phyloP scores from a whole-genome alignment of 495 filamentous ascomycete species.

The Aspergillus campestris region DNA sequence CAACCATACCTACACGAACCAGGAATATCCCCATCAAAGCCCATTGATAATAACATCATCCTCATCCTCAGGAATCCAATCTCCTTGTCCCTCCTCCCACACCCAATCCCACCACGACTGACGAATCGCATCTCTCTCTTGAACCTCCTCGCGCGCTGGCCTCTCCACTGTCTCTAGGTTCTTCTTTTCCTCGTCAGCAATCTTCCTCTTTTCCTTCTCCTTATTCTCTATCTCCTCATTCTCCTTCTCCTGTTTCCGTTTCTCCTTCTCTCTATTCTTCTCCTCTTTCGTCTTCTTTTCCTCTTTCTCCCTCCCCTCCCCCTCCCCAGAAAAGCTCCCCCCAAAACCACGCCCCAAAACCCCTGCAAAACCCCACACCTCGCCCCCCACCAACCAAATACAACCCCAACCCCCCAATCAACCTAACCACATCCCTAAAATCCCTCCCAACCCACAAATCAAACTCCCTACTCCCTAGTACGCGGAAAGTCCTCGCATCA shows the following conservation, averaged over 20 bases:
- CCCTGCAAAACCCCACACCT: conserved; percentile 18
- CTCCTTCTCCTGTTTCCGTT: conserved; percentile 7
- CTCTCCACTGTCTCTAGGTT: conserved; percentile 8
- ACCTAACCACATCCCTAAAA: conserved; percentile 10
- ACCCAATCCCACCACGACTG: conserved; percentile 23
- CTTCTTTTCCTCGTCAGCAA: conserved; percentile 8
- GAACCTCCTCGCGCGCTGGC: conserved; percentile 7
- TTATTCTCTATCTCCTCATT: conserved; percentile 1
- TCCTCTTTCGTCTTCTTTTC: conserved; percentile 2
- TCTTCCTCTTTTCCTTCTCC: conserved; percentile 7
- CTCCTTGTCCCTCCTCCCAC: conserved; percentile 11
- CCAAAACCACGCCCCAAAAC: too few relatives aligned
- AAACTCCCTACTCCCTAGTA: conserved; percentile 20
- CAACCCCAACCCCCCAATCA: conserved; percentile 13
- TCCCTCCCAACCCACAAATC: conserved; percentile 20
- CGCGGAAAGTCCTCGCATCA: conserved; percentile 12
- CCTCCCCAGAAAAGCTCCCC: conserved; percentile 13
- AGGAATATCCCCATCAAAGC: too few relatives aligned
- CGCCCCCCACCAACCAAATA: conserved; percentile 26
- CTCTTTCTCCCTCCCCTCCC: neutral
- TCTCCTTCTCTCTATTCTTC: conserved; percentile 7
- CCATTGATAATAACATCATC: too few relatives aligned
- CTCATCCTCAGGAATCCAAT: too few relatives aligned
- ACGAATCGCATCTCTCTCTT: conserved; percentile 2
- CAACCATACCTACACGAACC: too few relatives aligned